Percentiles rank a stretch among this genome's conserved stretches.
Conservation (phyloP, 208 protist genomes). For the Leishmania lainsoni region DNA sequence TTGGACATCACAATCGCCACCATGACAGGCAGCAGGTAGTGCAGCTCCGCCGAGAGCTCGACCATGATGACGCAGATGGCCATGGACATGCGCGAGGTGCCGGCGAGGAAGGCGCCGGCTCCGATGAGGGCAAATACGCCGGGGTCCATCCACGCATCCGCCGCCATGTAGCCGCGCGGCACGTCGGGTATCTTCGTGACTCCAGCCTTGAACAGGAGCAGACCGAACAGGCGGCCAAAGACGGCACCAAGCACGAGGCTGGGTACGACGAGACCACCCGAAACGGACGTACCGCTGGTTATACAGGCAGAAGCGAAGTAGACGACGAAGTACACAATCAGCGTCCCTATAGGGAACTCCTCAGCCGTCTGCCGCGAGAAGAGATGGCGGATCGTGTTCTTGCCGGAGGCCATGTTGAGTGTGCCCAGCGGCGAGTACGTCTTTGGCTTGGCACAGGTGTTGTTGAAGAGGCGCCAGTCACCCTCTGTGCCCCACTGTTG, state of each 20-base stretch:
- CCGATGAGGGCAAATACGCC: conserved; percentile 94
- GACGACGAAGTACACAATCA: conserved; percentile 80
- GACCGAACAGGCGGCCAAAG: conserved; percentile 84
- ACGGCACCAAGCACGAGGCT: conserved; percentile 90
- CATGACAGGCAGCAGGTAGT: conserved; percentile 95
- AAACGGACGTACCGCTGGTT: conserved; percentile 79
- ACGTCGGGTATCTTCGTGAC: conserved; percentile 17
- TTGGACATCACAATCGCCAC: conserved; percentile 92
- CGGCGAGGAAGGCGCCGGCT: conserved; percentile 90
- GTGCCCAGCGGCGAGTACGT: conserved; percentile 85
- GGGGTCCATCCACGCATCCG: conserved; percentile 86
- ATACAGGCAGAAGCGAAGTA: conserved; percentile 83
- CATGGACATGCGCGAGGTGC: conserved; percentile 92
- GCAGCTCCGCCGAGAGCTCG: conserved; percentile 92
- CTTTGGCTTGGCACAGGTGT: conserved; percentile 48
- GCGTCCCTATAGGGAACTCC: conserved; percentile 63
- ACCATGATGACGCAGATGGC: conserved; percentile 95
- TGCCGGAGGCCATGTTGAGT: conserved; percentile 82
- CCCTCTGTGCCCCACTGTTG: conserved; percentile 81
- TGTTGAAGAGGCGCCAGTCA: conserved; percentile 59
- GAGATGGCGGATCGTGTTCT: conserved; percentile 87
- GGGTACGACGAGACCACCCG: conserved; percentile 89
- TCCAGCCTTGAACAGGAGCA: conserved; percentile 69
- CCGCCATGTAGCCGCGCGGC: conserved; percentile 52
- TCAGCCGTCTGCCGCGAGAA: conserved; percentile 85